Conservation (phyloP, 805 yeast genomes). For the Hanseniaspora meyeri region DNA sequence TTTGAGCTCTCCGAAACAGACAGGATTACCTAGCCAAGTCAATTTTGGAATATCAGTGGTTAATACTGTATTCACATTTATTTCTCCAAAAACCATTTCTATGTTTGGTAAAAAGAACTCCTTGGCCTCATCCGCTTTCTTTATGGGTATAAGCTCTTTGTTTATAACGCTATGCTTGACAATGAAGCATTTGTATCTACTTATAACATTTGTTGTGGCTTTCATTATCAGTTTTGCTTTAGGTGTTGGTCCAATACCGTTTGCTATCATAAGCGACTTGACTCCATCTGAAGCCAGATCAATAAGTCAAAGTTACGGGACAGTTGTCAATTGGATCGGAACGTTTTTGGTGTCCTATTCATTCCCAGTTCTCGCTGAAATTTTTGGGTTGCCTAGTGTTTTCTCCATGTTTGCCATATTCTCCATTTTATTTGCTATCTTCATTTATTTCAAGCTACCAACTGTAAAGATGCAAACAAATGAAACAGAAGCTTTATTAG, state of each 20-base stretch:
- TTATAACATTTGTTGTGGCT: constrained; percentile 52
- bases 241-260: constrained; percentile 94
- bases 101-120: constrained; percentile 62
- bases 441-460: constrained; percentile 43
- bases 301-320: constrained; percentile 85
- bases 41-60: constrained; percentile 66
- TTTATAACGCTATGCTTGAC: constrained; percentile 58
- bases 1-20: constrained; percentile 29
- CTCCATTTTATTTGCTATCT: constrained; percentile 39
- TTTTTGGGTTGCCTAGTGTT: constrained; percentile 58
- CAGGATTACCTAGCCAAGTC: constrained; percentile 42
- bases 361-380: constrained; percentile 59
- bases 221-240: constrained; percentile 80
- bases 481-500: not conserved
- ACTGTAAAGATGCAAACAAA: constrained; percentile 46
- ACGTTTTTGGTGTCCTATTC: constrained; percentile 69
- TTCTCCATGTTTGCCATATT: constrained; percentile 58
- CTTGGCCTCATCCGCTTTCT: constrained; percentile 47
- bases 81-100: constrained; percentile 68
- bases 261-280: constrained; percentile 76
- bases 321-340: constrained; percentile 80
- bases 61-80: constrained; percentile 62
- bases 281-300: constrained; percentile 70
- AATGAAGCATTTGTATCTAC: constrained; percentile 33
- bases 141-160: constrained; percentile 57